Evolutionary conservation across 75 land plant genomes (phyloP).

Genomic region (Cunninghamia lanceolata): DNA sequence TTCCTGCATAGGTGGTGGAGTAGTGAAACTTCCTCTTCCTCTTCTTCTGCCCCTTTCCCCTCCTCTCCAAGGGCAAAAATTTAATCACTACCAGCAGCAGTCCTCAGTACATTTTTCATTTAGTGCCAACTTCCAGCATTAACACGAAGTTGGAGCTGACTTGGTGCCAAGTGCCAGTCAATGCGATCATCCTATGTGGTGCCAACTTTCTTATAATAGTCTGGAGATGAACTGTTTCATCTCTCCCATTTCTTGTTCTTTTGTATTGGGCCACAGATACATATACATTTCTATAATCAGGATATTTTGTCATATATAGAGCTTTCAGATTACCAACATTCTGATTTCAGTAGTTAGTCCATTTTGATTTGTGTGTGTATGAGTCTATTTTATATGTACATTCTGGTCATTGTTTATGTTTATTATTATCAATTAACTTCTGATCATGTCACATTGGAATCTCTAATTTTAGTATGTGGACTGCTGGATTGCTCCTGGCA

Average conservation of each 20-base stretch:
- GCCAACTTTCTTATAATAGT: not conserved
- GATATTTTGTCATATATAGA: not conserved
- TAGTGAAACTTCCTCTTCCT: not conserved
- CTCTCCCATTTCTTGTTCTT: not conserved
- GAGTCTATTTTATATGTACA: not conserved
- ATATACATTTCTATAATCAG: not conserved
- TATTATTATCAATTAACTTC: no score
- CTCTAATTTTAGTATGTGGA: not conserved
- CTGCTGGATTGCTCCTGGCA: not conserved
- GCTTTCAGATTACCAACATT: not conserved
- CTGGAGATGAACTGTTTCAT: not conserved
- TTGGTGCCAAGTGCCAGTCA: not conserved
- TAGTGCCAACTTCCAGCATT: not conserved
- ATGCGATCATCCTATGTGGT: not conserved
- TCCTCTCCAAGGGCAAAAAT: not conserved
- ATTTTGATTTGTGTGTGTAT: not conserved
- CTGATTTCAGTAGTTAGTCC: not conserved
- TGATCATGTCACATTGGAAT: not conserved
- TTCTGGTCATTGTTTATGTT: not conserved
- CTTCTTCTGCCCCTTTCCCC: not conserved
- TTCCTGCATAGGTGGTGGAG: not conserved
- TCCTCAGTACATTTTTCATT: not conserved
- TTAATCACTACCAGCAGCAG: not conserved
- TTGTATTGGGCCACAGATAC: not conserved
- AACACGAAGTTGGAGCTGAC: not conserved